Evolutionary conservation across 1,284 basidiomycete species (phyloP).

Genomic region (Agaricales sp.): DNA sequence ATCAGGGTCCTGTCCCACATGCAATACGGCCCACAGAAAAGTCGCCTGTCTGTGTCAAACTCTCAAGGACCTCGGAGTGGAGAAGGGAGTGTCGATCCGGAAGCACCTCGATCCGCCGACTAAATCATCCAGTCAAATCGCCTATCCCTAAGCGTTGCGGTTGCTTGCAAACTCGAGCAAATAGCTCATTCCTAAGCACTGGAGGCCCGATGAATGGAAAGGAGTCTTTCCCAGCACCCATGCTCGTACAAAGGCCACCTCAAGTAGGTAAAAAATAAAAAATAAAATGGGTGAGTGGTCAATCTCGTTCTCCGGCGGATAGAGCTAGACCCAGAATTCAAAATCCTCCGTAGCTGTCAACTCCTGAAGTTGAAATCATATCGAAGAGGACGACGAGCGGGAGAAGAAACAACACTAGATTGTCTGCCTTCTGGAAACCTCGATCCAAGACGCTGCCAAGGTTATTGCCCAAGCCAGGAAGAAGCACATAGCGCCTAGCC

Average conservation of each 20-base stretch:
- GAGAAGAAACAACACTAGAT: conserved; percentile 67
- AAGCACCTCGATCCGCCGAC: conserved; percentile 79
- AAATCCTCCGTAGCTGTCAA: too few relatives aligned
- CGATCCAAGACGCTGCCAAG: conserved; percentile 55
- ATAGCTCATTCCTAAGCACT: too few relatives aligned
- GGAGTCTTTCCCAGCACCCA: conserved; percentile 83
- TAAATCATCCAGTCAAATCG: too few relatives aligned
- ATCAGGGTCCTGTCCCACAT: conserved; percentile 94
- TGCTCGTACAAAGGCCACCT: conserved; percentile 93
- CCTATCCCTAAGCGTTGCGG: too few relatives aligned
- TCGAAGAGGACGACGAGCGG: conserved; percentile 70
- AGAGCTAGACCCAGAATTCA: too few relatives aligned
- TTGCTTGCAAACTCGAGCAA: too few relatives aligned
- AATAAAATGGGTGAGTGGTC: conserved; percentile 75
- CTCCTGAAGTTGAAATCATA: too few relatives aligned
- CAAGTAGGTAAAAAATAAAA: conserved; percentile 92
- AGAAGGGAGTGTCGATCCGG: conserved; percentile 91
- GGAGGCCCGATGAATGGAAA: conserved; percentile 87
- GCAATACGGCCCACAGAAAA: conserved; percentile 84
- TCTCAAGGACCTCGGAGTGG: conserved; percentile 92
- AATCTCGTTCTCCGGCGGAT: too few relatives aligned
- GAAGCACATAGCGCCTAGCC: conserved; percentile 49
- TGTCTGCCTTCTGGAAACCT: conserved; percentile 72
- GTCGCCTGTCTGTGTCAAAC: conserved; percentile 93
- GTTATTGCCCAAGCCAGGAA: conserved; percentile 63